Percentiles rank a stretch among this genome's conserved stretches.
Conservation (phyloP, 2,329 filamentous ascomycete species). For the Epichloe elymi region DNA sequence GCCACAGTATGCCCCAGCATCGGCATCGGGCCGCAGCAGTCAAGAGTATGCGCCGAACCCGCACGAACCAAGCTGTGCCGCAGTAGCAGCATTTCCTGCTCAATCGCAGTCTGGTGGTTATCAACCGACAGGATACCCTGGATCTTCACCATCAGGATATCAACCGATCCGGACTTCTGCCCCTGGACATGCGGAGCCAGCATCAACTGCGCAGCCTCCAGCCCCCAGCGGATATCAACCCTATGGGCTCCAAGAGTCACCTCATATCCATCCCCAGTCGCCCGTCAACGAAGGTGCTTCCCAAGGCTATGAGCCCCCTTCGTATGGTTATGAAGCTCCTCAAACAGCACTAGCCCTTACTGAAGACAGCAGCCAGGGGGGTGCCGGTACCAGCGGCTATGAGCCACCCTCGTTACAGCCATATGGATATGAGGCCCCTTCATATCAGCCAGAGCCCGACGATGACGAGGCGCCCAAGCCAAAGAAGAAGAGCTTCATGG, state of each 20-base stretch:
- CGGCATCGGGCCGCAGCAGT: not conserved
- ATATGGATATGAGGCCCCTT: conserved; percentile 43
- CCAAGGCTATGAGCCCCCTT: conserved; percentile 30
- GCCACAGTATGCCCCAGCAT: not conserved
- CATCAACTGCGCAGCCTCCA: conserved; percentile 1
- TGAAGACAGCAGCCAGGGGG: conserved; percentile 9
- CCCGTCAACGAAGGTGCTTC: conserved; percentile 10
- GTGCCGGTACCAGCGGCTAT: conserved; percentile 32
- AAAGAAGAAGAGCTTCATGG: conserved; percentile 69
- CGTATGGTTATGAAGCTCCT: conserved; percentile 40
- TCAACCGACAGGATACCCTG: conserved; percentile 8
- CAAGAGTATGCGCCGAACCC: conserved; percentile 12
- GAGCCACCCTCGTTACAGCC: conserved; percentile 51
- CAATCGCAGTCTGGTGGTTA: conserved; percentile 10
- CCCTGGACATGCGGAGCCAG: not conserved
- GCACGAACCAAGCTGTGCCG: conserved; percentile 22
- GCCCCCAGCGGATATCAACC: conserved; percentile 15
- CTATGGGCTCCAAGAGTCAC: conserved; percentile 14
- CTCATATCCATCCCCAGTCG: conserved; percentile 9
- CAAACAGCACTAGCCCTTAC: conserved; percentile 16
- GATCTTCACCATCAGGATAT: conserved; percentile 12
- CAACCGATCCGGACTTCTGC: conserved; percentile 8
- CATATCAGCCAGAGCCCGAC: conserved; percentile 39
- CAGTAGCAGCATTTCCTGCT: conserved; percentile 7
- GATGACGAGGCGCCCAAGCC: conserved; percentile 40